phyloP scores from a whole-genome alignment of 2,329 filamentous ascomycete species.

The Cercospora janseana region DNA sequence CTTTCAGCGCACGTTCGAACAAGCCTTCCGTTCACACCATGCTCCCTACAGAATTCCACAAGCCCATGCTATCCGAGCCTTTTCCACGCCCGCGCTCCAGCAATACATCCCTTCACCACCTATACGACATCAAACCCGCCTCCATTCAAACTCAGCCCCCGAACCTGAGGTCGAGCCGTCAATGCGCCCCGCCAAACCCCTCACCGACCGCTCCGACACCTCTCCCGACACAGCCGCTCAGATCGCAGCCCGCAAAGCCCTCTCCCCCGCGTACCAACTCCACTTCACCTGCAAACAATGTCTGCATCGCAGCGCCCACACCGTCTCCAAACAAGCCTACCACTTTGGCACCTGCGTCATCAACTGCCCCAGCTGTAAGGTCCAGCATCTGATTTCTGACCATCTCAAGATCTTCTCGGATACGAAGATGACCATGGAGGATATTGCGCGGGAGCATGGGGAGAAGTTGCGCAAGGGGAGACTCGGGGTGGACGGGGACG shows the following conservation, averaged over 20 bases:
- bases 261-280: slow-evolving; percentile 73
- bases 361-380: slow-evolving; percentile 80
- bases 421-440: slow-evolving; percentile 67
- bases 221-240: slow-evolving; percentile 31
- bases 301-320: slow-evolving; percentile 73
- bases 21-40: slow-evolving; percentile 39
- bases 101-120: slow-evolving; percentile 11
- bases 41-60: slow-evolving; percentile 9
- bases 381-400: slow-evolving; percentile 87
- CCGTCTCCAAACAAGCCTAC: slow-evolving; percentile 90
- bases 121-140: slow-evolving; percentile 15
- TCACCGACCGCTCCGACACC: slow-evolving; percentile 34
- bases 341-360: slow-evolving; percentile 87
- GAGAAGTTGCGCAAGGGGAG: slow-evolving; percentile 69
- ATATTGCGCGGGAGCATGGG: slow-evolving; percentile 74
- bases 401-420: slow-evolving; percentile 81
- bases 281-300: slow-evolving; percentile 88
- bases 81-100: slow-evolving; percentile 12
- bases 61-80: slow-evolving; percentile 21
- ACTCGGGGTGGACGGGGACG: slow-evolving; percentile 73
- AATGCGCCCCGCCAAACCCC: slow-evolving; percentile 19
- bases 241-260: slow-evolving; percentile 44
- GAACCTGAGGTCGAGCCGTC: background rate
- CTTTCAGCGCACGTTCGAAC: slow-evolving; percentile 30
- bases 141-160: slow-evolving; percentile 11